Evolutionary conservation across 352 stramenopile species (phyloP).

Genomic region (Phytopythium litorale): DNA sequence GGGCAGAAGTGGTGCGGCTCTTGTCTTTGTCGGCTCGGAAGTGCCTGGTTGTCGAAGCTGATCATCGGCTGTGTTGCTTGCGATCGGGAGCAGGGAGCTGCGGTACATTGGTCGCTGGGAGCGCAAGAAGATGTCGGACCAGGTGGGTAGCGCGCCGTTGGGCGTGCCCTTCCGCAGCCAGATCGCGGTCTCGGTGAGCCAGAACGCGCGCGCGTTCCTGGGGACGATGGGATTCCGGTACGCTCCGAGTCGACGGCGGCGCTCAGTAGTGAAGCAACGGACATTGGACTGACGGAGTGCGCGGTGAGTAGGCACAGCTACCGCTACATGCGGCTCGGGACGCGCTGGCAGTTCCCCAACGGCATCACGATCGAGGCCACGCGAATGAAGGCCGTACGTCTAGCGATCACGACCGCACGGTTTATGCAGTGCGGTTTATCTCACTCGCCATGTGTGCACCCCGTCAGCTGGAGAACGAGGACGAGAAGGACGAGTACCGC

Average conservation of each 20-base stretch:
- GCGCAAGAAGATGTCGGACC: constrained; percentile 84
- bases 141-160: constrained; percentile 49
- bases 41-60: neutral
- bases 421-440: neutral
- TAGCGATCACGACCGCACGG: too few relatives aligned
- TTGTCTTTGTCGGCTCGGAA: neutral
- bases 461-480: constrained; percentile 66
- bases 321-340: constrained; percentile 79
- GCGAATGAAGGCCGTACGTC: constrained; percentile 78
- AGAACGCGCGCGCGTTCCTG: constrained; percentile 77
- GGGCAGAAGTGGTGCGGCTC: constrained; percentile 73
- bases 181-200: constrained; percentile 76
- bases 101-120: constrained; percentile 84
- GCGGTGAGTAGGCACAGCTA: constrained; percentile 63
- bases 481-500: constrained; percentile 82
- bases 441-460: neutral
- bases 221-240: constrained; percentile 76
- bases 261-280: neutral
- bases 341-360: constrained; percentile 78
- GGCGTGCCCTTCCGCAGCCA: constrained; percentile 80
- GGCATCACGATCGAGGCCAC: constrained; percentile 82
- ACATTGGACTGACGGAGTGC: neutral
- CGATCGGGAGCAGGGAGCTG: constrained; percentile 47
- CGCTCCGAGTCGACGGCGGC: neutral
- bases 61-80: neutral